Percentiles rank a stretch among this genome's conserved stretches.
These are phyloP conservation scores for Ogataea dorogensis DNA, from an alignment of 805 yeast genomes.

Conservation along the genomic window DNA sequence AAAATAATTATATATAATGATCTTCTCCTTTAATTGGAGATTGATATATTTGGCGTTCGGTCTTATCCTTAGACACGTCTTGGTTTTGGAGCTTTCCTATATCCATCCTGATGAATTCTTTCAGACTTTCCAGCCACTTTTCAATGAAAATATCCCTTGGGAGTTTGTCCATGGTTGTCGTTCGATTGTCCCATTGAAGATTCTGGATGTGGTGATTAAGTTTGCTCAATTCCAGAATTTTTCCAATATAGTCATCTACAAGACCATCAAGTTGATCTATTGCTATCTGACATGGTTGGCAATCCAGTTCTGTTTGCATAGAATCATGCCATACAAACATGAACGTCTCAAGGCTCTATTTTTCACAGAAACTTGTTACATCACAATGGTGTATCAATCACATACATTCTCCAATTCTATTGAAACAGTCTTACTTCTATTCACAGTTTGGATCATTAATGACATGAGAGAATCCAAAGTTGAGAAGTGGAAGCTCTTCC, in stretches of 20 bases:
- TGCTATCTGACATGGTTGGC: constrained; percentile 33
- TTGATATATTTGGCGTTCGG: constrained; percentile 40
- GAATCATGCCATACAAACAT: constrained; percentile 34
- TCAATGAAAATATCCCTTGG: constrained; percentile 69
- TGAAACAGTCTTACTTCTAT: constrained; percentile 61
- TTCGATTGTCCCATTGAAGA: constrained; percentile 65
- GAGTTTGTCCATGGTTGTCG: constrained; percentile 68
- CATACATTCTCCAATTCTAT: constrained; percentile 88
- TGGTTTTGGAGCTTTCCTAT: constrained; percentile 73
- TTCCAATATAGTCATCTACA: constrained; percentile 50
- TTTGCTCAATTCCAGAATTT: constrained; percentile 34
- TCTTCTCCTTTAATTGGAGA: constrained; percentile 41
- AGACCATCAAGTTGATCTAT: constrained; percentile 49
- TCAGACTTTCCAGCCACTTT: constrained; percentile 79
- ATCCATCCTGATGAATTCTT: constrained; percentile 98
- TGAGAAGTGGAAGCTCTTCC: constrained; percentile 17
- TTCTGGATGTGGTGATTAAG: constrained; percentile 66
- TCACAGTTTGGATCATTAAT: constrained; percentile 49
- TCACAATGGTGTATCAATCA: constrained; percentile 75
- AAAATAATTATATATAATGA: not conserved
- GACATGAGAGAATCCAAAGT: constrained; percentile 20
- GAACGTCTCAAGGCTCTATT: constrained; percentile 42
- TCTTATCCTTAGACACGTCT: constrained; percentile 48
- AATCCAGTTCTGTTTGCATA: constrained; percentile 31
- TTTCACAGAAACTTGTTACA: constrained; percentile 57